phyloP scores from a whole-genome alignment of 2,329 filamentous ascomycete genomes.

The Xylariaceae sp. region DNA sequence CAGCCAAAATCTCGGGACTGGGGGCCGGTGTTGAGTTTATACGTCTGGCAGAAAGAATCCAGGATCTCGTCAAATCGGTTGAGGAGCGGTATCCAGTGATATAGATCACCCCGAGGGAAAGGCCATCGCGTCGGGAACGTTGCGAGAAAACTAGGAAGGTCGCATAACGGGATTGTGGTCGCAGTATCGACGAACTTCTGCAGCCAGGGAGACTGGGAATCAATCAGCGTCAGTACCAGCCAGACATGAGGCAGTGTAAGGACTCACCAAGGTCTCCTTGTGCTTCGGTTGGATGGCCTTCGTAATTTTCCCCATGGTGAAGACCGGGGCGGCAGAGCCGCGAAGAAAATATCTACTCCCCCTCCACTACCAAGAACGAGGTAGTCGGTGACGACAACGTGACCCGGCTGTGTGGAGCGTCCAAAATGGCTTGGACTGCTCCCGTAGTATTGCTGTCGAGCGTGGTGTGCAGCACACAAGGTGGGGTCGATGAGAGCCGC shows the following conservation, averaged over 20 bases:
- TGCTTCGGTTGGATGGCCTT: slow-evolving; percentile 62
- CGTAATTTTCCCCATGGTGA: slow-evolving; percentile 61
- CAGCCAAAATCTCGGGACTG: slow-evolving; percentile 70
- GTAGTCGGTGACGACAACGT: slow-evolving; percentile 34
- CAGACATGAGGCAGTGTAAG: slow-evolving; percentile 1
- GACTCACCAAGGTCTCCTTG: slow-evolving; percentile 56
- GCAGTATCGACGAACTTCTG: slow-evolving; percentile 69
- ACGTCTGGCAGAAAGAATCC: slow-evolving; percentile 71
- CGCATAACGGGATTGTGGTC: slow-evolving; percentile 61
- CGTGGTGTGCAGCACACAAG: slow-evolving; percentile 11
- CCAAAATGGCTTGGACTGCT: slow-evolving; percentile 22
- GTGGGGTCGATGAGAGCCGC: slow-evolving; percentile 8
- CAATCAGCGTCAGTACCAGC: slow-evolving; percentile 11
- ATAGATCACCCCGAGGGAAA: slow-evolving; percentile 89
- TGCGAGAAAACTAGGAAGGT: slow-evolving; percentile 68
- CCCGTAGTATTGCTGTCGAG: slow-evolving; percentile 11
- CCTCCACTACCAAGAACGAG: slow-evolving; percentile 45
- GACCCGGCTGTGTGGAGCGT: slow-evolving; percentile 19
- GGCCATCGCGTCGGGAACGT: slow-evolving; percentile 87
- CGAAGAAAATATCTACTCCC: slow-evolving; percentile 40
- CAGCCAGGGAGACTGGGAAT: slow-evolving; percentile 72
- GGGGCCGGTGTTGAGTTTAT: slow-evolving; percentile 71
- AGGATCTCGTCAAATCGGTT: slow-evolving; percentile 90
- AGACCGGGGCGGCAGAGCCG: slow-evolving; percentile 51
- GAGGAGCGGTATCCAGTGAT: slow-evolving; percentile 93